Base-by-base conservation (phyloP, 805 yeast genomes). In the Ogataea minuta region DNA sequence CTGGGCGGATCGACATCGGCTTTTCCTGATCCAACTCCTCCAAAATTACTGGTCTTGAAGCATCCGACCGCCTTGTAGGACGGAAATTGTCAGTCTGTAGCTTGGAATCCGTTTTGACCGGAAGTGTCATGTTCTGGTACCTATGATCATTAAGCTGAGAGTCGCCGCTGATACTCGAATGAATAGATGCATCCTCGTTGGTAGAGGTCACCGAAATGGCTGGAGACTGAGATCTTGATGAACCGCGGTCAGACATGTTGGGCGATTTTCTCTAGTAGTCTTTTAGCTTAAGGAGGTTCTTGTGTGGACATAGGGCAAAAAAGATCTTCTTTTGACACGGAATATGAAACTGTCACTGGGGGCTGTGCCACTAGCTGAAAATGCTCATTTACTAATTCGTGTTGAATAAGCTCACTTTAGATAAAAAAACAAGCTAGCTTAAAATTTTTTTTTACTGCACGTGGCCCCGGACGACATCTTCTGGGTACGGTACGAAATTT, bases 91-190 rank as follows among this genome's bases (percentile, higher is more conserved):
- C 39, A 9, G 39, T 32, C 39, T 20, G 44, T 31, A 16, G 17
- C 28, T 26, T 40, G 6, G 63, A 51, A 7, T 61, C 62, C 14
- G 53, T 54, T 34, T 61, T 51, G 12, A 60, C 59, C 4, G 67
- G 68, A 11, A 63, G 46, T 4, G 64, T 57, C 51, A 56, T 41
- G 29, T 43, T 51, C 37, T 63, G 68, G 25, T 62, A 41, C 43
- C 68, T 55, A 36, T 63, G 68, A 36, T 63, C 69, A 39, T 64
- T 59, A 34, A 64, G 43, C 20, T 50, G 52, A 5, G 64, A 57
- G 33, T 62, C 67, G 17, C 60, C 67, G 41, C 65, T 61, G 28
- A 64, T 60, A 15, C 57, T 52, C 12, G 68, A 63, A 28, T 60
- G 63, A 16, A 57, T 44, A 0, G 64, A 59, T 15, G 54, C 52